phyloP scores from a whole-genome alignment of 2,329 filamentous ascomycete species.

The Alternaria metachromatica region DNA sequence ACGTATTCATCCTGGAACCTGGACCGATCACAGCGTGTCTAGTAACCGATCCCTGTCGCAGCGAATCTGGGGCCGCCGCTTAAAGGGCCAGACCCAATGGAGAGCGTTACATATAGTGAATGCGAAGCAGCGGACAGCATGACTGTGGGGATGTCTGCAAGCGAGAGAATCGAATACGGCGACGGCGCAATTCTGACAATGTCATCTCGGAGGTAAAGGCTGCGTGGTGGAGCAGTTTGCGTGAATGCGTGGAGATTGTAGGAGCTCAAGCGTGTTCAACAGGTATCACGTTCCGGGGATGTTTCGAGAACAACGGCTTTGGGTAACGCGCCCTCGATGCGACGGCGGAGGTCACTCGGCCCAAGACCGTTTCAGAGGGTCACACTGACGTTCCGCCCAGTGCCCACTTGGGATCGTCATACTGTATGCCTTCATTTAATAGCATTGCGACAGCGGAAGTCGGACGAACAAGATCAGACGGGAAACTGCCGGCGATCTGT shows the following conservation, averaged over 20 bases:
- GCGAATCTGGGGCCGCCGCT: slow-evolving; percentile 26
- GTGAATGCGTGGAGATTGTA: slow-evolving; percentile 19
- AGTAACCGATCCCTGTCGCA: slow-evolving; percentile 29
- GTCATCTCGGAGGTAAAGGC: background rate
- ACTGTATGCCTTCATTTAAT: slow-evolving; percentile 15
- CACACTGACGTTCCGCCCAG: slow-evolving; percentile 6
- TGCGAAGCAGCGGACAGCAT: slow-evolving; percentile 7
- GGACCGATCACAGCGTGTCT: slow-evolving; percentile 20
- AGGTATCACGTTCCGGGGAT: slow-evolving; percentile 15
- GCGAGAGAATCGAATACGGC: background rate
- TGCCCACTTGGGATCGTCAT: slow-evolving; percentile 6
- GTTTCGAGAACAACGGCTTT: slow-evolving; percentile 16
- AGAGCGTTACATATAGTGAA: slow-evolving; percentile 4
- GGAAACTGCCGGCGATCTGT: slow-evolving; percentile 20
- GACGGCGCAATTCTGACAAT: background rate
- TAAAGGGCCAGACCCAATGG: slow-evolving; percentile 28
- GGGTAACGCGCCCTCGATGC: background rate
- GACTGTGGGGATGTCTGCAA: background rate
- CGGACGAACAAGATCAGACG: slow-evolving; percentile 11
- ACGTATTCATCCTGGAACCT: slow-evolving; percentile 21
- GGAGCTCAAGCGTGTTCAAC: slow-evolving; percentile 17
- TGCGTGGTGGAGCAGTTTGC: background rate
- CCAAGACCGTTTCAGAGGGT: slow-evolving; percentile 17
- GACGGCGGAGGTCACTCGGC: slow-evolving; percentile 2
- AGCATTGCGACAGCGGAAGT: slow-evolving; percentile 6